phyloP scores from a whole-genome alignment of 148 eudicot species.

The Euryodendron excelsum region DNA sequence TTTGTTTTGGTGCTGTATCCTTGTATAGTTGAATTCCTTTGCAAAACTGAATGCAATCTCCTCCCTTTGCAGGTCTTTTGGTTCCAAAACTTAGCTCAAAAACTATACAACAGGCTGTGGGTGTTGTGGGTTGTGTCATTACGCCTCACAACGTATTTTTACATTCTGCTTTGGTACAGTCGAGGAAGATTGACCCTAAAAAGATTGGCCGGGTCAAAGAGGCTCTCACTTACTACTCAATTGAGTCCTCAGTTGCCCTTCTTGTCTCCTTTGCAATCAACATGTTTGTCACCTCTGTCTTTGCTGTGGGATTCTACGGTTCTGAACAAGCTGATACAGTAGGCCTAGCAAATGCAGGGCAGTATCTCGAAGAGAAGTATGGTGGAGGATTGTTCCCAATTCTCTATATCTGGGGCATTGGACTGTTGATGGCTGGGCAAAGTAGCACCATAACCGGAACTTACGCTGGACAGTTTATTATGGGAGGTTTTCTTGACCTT shows the following conservation, averaged over 20 bases:
- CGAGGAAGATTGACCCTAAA: slow-evolving; percentile 55
- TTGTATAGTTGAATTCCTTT: neutral
- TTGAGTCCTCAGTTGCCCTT: slow-evolving; percentile 77
- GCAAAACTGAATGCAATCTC: neutral
- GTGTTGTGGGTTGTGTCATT: slow-evolving; percentile 87
- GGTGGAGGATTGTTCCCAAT: slow-evolving; percentile 85
- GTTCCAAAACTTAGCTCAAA: slow-evolving; percentile 80
- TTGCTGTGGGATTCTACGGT: slow-evolving; percentile 82
- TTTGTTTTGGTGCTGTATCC: neutral
- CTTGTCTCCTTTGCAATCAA: slow-evolving; percentile 70
- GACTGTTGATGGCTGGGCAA: slow-evolving; percentile 88
- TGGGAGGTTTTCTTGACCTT: slow-evolving; percentile 82
- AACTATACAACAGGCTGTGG: slow-evolving; percentile 85
- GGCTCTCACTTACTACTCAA: slow-evolving; percentile 72
- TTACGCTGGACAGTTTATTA: slow-evolving; percentile 92
- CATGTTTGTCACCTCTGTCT: slow-evolving; percentile 74
- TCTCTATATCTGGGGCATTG: slow-evolving; percentile 86
- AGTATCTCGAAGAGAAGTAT: slow-evolving; percentile 73
- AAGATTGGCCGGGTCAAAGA: slow-evolving; percentile 59
- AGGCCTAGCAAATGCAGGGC: slow-evolving; percentile 86
- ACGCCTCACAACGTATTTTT: slow-evolving; percentile 85
- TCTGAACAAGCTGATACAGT: slow-evolving; percentile 54
- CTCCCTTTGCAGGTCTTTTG: slow-evolving; percentile 44
- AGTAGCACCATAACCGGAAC: slow-evolving; percentile 95
- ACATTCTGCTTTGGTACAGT: slow-evolving; percentile 94